Evolutionary conservation across 2,329 filamentous ascomycete genomes (phyloP).

Genomic region (Aspergillus sp.): DNA sequence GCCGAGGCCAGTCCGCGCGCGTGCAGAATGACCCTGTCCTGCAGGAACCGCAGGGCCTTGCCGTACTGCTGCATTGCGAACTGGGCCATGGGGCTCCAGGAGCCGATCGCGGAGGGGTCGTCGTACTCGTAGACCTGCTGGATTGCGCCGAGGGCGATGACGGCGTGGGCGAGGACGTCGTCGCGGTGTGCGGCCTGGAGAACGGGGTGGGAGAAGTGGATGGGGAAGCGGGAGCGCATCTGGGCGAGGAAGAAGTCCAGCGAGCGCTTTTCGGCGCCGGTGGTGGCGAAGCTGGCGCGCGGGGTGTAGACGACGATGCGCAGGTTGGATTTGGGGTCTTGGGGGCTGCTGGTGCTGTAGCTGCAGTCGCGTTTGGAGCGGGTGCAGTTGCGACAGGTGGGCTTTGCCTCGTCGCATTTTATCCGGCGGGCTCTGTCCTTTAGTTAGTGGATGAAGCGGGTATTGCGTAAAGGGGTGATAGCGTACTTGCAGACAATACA

Average conservation of each 20-base stretch:
- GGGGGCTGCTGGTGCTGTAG: neutral
- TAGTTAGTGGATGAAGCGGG: neutral
- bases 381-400: constrained; percentile 10
- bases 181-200: constrained; percentile 3
- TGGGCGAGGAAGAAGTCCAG: constrained; percentile 3
- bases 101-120: neutral
- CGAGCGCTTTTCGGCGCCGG: neutral
- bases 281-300: neutral
- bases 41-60: constrained; percentile 1
- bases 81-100: constrained; percentile 4
- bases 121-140: constrained; percentile 6
- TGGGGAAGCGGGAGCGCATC: constrained; percentile 3
- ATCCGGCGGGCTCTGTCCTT: constrained; percentile 6
- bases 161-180: neutral
- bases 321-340: neutral
- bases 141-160: constrained; percentile 4
- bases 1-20: neutral
- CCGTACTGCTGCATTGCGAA: constrained; percentile 10
- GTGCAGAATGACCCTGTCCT: neutral
- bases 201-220: neutral
- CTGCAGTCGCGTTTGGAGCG: constrained; percentile 5
- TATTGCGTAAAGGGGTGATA: too few relatives aligned
- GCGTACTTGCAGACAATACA: constrained; percentile 11
- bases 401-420: constrained; percentile 14
- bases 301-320: constrained; percentile 5